Conservation (phyloP, 2,329 filamentous ascomycete genomes). For the Corinectria fuckeliana region DNA sequence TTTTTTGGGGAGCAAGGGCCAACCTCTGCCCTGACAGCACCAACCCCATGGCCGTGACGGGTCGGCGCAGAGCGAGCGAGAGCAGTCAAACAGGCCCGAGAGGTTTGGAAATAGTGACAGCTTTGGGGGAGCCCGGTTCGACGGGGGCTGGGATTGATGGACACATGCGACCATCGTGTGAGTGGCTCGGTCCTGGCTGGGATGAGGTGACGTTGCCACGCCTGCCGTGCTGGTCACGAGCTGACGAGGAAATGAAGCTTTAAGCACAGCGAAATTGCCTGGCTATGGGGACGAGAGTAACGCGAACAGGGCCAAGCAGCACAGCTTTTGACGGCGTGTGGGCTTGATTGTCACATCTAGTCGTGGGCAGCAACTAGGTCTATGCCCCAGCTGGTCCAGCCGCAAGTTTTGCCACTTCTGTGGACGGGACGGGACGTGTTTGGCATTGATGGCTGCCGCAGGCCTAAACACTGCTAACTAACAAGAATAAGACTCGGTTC, state of each 20-base stretch:
- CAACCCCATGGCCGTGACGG: not conserved
- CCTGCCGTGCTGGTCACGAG: conserved; percentile 22
- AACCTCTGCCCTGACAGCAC: not conserved
- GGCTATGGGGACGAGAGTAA: conserved; percentile 12
- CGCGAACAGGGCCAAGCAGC: conserved; percentile 13
- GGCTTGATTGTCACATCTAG: conserved; percentile 33
- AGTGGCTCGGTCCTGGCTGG: conserved; percentile 20
- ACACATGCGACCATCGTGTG: conserved; percentile 18
- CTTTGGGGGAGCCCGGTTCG: conserved; percentile 9
- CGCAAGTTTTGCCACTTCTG: conserved; percentile 10
- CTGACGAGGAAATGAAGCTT: conserved; percentile 36
- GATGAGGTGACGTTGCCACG: conserved; percentile 31
- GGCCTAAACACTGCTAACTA: conserved; percentile 15
- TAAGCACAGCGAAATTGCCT: conserved; percentile 37
- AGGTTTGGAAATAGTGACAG: conserved; percentile 18
- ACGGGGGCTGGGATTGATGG: conserved; percentile 9
- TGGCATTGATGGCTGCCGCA: conserved; percentile 27
- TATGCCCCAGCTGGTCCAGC: conserved; percentile 19
- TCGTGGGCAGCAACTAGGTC: not conserved
- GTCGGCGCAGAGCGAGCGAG: not conserved
- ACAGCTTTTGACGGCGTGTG: conserved; percentile 19
- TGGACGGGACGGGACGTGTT: conserved; percentile 32
- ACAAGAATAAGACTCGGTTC: conserved; percentile 19
- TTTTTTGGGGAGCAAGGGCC: not conserved
- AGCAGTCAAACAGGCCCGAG: conserved; percentile 16